These are phyloP conservation scores for Xylogone sp. DNA, from an alignment of 2,329 filamentous ascomycete species.

Conservation along the genomic window DNA sequence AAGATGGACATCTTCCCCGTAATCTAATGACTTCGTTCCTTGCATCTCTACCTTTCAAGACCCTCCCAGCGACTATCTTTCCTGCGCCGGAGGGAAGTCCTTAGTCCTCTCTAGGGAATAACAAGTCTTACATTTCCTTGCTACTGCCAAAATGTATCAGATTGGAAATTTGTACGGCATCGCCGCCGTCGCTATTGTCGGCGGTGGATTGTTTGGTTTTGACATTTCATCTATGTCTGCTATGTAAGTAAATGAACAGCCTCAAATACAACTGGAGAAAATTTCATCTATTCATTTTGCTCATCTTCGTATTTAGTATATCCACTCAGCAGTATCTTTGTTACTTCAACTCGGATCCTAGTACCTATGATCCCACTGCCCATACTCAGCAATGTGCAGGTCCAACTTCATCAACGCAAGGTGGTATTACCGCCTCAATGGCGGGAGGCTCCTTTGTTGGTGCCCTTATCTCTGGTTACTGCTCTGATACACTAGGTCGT, in stretches of 20 bases:
- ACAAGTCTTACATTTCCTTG: no score
- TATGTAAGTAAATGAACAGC: constrained; percentile 29
- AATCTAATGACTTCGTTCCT: no score
- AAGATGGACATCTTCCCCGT: no score
- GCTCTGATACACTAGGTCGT: constrained; percentile 53
- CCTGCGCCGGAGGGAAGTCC: no score
- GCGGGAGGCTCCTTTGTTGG: constrained; percentile 67
- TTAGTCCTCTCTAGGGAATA: no score
- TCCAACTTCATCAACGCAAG: constrained; percentile 46
- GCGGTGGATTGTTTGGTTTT: constrained; percentile 35
- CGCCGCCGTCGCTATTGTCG: constrained; percentile 27
- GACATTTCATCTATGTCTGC: constrained; percentile 57
- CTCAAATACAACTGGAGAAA: no score
- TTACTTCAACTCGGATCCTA: constrained; percentile 41
- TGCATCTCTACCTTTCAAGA: no score
- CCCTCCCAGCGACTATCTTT: no score
- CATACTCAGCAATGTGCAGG: constrained; percentile 44
- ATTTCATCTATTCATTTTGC: no score
- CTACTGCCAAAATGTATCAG: not conserved
- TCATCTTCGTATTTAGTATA: constrained; percentile 28
- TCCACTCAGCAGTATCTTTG: constrained; percentile 46
- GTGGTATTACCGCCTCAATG: constrained; percentile 68
- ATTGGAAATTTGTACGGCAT: constrained; percentile 18
- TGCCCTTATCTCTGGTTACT: constrained; percentile 53
- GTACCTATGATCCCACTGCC: constrained; percentile 27